Evolutionary conservation across 345 rosid species (phyloP), one percentile per base, ranked within the genome.

Genomic region (Eucalyptus guilfoylei): DNA sequence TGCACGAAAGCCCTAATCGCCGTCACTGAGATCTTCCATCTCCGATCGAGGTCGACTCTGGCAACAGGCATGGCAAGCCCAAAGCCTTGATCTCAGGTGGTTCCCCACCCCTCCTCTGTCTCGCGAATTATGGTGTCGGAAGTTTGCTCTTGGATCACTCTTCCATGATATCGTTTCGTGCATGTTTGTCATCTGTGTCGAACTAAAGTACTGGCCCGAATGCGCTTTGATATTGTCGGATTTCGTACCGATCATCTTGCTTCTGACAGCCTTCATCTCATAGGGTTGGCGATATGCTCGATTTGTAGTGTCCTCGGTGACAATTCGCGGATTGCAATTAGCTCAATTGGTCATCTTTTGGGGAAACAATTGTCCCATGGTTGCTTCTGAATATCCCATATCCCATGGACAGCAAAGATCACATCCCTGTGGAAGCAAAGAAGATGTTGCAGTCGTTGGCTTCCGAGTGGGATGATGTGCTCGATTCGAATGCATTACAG

Each of bases 391-490:
- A 67, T 85, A 88, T 76, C 40, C n/a, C n/a, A n/a, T n/a, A n/a
- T n/a, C n/a, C n/a, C 49, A 64, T 55, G 4, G 90, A 89, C 54
- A 50, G 45, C 49, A 88, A 48, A 86, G 52, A 55, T 45, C 86
- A 89, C 90, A 40, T 94, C 40, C 98, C 96, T 21, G 94, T 92
- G 76, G 96, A 94, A 88, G 92, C 96, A 17, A 95, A 91, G 92
- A 90, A 93, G 89, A 93, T 94, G 72, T 91, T 97, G 86, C 93
- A 91, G 87, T 91, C 94, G 4, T 83, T 97, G 85, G 98, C 97
- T 50, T 92, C 97, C 3, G 92, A 93, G 58, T 95, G 96, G 98
- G 97, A 96, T 86, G 99, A 96, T 89, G 95, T 92, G 72, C 93
- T 94, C 87, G 98, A 96, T 88, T 88, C 91, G 69, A 92, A 93